Evolutionary conservation across 352 stramenopile genomes (phyloP).

Genomic region (Globisporangium perplexum): DNA sequence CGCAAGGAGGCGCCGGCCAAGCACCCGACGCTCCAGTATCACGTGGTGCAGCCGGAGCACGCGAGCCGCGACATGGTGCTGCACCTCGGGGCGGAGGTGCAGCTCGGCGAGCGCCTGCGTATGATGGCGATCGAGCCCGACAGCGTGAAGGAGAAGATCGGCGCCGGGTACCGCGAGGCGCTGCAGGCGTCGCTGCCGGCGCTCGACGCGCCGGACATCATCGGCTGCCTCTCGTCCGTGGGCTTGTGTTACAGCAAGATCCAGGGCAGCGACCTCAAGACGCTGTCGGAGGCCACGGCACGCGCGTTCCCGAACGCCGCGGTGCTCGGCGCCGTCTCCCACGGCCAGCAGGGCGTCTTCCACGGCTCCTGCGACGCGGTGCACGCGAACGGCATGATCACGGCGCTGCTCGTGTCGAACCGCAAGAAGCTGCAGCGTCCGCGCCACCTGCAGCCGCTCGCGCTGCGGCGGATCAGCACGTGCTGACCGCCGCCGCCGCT

Average conservation of each 20-base stretch:
- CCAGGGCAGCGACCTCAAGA: conserved; percentile 57
- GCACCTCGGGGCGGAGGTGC: conserved; percentile 46
- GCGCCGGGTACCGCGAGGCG: conserved; percentile 45
- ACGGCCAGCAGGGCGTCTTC: conserved; percentile 72
- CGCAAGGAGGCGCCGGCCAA: conserved; percentile 15
- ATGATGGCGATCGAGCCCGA: conserved; percentile 70
- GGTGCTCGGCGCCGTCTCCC: conserved; percentile 52
- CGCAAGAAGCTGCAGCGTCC: conserved; percentile 65
- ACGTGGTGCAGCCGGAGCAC: conserved; percentile 69
- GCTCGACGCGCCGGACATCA: conserved; percentile 48
- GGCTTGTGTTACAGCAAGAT: conserved; percentile 68
- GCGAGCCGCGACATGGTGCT: conserved; percentile 44
- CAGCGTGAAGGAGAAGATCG: conserved; percentile 41
- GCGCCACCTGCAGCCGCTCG: conserved; percentile 41
- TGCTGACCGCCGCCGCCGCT: conserved; percentile 22
- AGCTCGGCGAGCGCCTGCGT: conserved; percentile 55
- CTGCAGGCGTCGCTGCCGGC: conserved; percentile 47
- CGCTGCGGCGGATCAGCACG: conserved; percentile 47
- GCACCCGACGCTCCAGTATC: conserved; percentile 30
- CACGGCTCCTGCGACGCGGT: conserved; percentile 41
- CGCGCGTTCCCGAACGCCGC: conserved; percentile 49
- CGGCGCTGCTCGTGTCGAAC: conserved; percentile 72
- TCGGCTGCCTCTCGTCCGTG: conserved; percentile 61
- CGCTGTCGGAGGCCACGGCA: conserved; percentile 42
- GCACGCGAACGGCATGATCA: conserved; percentile 79